Evolutionary conservation across 345 rosid species (phyloP).

Genomic region (Carallia pectinifolia): DNA sequence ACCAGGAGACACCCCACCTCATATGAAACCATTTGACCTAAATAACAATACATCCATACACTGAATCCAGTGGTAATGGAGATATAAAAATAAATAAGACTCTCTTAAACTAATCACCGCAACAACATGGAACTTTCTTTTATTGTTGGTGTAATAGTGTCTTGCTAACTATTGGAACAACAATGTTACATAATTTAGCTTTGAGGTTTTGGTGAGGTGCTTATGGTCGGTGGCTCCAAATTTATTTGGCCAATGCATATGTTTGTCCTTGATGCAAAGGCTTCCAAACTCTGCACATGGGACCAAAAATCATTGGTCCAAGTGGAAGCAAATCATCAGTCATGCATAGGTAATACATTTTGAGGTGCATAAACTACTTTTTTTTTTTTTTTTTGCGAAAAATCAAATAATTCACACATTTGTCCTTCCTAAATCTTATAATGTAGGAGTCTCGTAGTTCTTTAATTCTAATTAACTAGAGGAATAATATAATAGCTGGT

Average conservation of each 20-base stretch:
- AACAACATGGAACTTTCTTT: constrained; percentile 17
- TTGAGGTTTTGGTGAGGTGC: constrained; percentile 4
- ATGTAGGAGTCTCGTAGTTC: too few species aligned
- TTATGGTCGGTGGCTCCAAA: constrained; percentile 25
- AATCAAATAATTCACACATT: too few species aligned
- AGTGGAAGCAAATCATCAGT: not conserved
- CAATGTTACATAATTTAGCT: too few species aligned
- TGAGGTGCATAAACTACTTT: too few species aligned
- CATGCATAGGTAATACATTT: too few species aligned
- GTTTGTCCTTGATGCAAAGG: constrained; percentile 9
- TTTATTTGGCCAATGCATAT: constrained; percentile 15
- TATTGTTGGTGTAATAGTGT: constrained; percentile 2
- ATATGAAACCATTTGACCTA: constrained; percentile 30
- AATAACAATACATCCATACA: constrained; percentile 16
- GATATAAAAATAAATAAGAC: not conserved
- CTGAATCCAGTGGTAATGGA: constrained; percentile 21
- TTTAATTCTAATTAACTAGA: too few species aligned
- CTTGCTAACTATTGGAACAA: constrained; percentile 7
- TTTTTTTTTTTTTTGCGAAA: too few species aligned
- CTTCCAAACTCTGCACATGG: constrained; percentile 3
- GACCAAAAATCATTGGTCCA: constrained; percentile 10
- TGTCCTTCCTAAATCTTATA: too few species aligned
- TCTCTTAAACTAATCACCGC: constrained; percentile 2
- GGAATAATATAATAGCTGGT: too few species aligned
- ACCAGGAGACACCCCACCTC: constrained; percentile 25